These are phyloP conservation scores for Lanmaoa pseudosensibilis DNA, from an alignment of 768 basidiomycete genomes.

Conservation along the genomic window DNA sequence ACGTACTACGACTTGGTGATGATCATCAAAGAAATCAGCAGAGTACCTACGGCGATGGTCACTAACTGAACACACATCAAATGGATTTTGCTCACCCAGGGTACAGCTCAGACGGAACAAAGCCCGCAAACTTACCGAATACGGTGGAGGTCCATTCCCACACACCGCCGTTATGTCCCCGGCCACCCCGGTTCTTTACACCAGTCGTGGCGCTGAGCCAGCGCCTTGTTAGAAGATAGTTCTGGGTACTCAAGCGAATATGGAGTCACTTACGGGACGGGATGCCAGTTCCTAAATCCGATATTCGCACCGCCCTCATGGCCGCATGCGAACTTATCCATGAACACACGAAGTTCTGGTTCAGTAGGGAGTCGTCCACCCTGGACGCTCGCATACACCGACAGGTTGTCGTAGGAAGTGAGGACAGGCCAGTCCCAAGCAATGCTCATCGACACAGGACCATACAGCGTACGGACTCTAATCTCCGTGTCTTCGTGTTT, in stretches of 20 bases:
- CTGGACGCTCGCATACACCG: constrained; percentile 76
- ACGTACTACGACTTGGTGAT: constrained; percentile 86
- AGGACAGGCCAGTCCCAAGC: constrained; percentile 87
- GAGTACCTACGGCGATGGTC: constrained; percentile 55
- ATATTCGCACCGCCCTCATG: constrained; percentile 79
- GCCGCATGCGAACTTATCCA: constrained; percentile 69
- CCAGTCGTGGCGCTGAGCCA: constrained; percentile 67
- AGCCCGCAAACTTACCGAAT: constrained; percentile 73
- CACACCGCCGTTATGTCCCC: constrained; percentile 88
- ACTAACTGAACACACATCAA: background rate
- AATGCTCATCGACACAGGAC: constrained; percentile 72
- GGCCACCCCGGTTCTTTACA: constrained; percentile 45
- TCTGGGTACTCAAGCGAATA: background rate
- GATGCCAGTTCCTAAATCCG: constrained; percentile 94
- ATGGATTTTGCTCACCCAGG: constrained; percentile 61
- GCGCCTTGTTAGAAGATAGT: background rate
- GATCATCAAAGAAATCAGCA: constrained; percentile 86
- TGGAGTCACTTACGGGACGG: constrained; percentile 66
- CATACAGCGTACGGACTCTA: constrained; percentile 84
- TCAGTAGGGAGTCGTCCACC: constrained; percentile 96
- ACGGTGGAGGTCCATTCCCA: constrained; percentile 97
- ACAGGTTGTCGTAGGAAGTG: constrained; percentile 74
- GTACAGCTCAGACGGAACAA: constrained; percentile 71
- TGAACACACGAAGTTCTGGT: constrained; percentile 78
- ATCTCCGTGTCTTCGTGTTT: constrained; percentile 12